Percentiles rank a stretch among this genome's conserved stretches.
phyloP scores from a whole-genome alignment of 2,329 filamentous ascomycete genomes.

The Stagonosporopsis cucurbitacearum region DNA sequence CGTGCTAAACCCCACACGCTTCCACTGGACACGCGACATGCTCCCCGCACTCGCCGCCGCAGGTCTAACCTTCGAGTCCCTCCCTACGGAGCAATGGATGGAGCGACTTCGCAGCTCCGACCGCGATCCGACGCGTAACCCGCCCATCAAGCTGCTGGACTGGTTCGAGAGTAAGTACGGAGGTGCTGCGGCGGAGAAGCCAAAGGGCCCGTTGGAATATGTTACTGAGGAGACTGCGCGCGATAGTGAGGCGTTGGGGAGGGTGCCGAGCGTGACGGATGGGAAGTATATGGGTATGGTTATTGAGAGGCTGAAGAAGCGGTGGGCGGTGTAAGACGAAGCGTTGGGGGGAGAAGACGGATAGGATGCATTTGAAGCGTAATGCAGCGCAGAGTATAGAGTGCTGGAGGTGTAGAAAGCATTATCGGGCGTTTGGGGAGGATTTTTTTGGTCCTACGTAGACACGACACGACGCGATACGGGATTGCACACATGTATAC shows the following conservation, averaged over 20 bases:
- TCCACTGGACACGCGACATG: constrained; percentile 62
- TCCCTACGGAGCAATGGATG: constrained; percentile 37
- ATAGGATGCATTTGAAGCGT: no score
- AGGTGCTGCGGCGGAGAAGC: constrained; percentile 5
- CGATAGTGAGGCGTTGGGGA: constrained; percentile 21
- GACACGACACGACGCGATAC: no score
- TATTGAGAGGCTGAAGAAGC: constrained; percentile 23
- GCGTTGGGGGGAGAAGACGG: no score
- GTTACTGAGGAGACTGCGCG: constrained; percentile 22
- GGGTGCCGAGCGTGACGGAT: constrained; percentile 23
- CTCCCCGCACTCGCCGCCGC: constrained; percentile 57
- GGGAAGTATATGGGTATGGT: constrained; percentile 24
- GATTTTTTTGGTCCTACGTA: no score
- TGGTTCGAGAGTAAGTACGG: constrained; percentile 43
- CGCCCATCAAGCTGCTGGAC: constrained; percentile 38
- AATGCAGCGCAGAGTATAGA: no score
- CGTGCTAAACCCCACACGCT: constrained; percentile 57
- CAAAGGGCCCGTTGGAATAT: constrained; percentile 23
- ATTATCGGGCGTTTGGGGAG: no score
- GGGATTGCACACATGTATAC: no score
- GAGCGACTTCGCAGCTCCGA: constrained; percentile 29
- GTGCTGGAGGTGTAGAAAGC: no score
- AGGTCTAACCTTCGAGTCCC: constrained; percentile 45
- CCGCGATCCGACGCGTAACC: constrained; percentile 32
- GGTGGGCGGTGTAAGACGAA: constrained; percentile 14